These are phyloP conservation scores for Citrus glauca DNA, from an alignment of 345 rosid species.

Conservation along the genomic window DNA sequence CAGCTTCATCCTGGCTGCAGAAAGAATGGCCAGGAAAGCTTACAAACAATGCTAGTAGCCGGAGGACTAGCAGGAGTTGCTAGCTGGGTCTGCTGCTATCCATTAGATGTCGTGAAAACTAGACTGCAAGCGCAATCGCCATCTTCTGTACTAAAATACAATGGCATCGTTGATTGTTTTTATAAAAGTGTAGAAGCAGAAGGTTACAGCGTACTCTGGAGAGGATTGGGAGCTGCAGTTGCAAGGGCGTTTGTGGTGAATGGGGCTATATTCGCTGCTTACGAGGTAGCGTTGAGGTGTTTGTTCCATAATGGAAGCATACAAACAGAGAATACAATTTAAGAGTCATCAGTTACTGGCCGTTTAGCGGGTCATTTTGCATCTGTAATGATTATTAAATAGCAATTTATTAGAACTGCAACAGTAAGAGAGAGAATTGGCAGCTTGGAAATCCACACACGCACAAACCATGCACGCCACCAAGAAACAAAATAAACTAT, in stretches of 20 bases:
- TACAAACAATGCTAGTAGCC: conserved; percentile 71
- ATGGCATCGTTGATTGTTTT: conserved; percentile 68
- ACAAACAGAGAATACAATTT: conserved; percentile 38
- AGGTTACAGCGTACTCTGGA: conserved; percentile 70
- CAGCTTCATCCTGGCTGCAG: conserved; percentile 88
- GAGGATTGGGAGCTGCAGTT: conserved; percentile 98
- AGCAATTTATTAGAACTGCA: too few species aligned
- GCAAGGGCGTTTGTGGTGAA: conserved; percentile 93
- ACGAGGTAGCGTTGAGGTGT: conserved; percentile 81
- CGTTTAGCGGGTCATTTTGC: neutral
- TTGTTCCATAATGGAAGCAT: conserved; percentile 48
- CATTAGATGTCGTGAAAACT: conserved; percentile 84
- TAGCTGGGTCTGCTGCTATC: conserved; percentile 90
- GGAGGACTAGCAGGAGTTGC: conserved; percentile 94
- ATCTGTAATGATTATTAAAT: neutral
- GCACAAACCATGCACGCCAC: neutral
- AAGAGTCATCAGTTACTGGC: conserved; percentile 4
- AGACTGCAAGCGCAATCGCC: conserved; percentile 61
- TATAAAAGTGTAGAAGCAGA: conserved; percentile 56
- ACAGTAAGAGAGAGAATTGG: neutral
- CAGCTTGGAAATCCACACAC: neutral
- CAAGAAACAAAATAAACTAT: neutral
- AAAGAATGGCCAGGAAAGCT: conserved; percentile 56
- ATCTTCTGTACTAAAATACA: conserved; percentile 38
- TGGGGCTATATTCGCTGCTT: conserved; percentile 82